phyloP scores from a whole-genome alignment of 257 asterid genomes.

The Ballota nigra region DNA sequence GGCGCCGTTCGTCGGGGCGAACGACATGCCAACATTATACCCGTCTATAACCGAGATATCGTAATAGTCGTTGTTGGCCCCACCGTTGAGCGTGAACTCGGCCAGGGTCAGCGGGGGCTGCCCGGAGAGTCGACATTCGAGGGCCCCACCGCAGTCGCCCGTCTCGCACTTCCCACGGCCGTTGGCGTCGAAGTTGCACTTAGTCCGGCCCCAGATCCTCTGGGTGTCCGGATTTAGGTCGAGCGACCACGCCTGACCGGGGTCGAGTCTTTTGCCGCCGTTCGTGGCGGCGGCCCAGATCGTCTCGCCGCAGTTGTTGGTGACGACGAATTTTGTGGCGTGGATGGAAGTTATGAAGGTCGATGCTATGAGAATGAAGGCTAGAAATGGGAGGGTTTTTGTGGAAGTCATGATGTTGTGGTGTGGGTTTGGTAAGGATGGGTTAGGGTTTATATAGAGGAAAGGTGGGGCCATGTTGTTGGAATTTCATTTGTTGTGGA shows the following conservation, averaged over 20 bases:
- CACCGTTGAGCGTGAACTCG: constrained; percentile 35
- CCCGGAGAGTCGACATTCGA: constrained; percentile 29
- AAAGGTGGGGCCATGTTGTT: no score
- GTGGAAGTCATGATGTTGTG: background rate
- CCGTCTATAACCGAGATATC: constrained; percentile 16
- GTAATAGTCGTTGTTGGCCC: constrained; percentile 29
- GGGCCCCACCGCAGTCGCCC: constrained; percentile 29
- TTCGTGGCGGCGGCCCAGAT: constrained; percentile 36
- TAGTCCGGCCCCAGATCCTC: constrained; percentile 31
- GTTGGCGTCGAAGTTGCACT: constrained; percentile 24
- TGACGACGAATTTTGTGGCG: constrained; percentile 14
- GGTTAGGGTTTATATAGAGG: background rate
- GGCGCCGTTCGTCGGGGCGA: background rate
- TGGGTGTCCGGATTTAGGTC: constrained; percentile 30
- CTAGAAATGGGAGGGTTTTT: background rate
- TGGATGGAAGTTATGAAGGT: background rate
- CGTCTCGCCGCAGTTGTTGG: constrained; percentile 20
- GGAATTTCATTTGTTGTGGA: no score
- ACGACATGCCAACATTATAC: background rate
- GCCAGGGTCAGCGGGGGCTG: constrained; percentile 45
- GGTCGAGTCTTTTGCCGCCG: constrained; percentile 32
- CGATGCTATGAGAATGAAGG: background rate
- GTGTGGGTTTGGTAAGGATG: background rate
- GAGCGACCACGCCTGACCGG: constrained; percentile 32
- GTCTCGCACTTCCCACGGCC: constrained; percentile 29